Evolutionary conservation across 805 yeast genomes (phyloP).

Genomic region (Isabelozyma gotoi): DNA sequence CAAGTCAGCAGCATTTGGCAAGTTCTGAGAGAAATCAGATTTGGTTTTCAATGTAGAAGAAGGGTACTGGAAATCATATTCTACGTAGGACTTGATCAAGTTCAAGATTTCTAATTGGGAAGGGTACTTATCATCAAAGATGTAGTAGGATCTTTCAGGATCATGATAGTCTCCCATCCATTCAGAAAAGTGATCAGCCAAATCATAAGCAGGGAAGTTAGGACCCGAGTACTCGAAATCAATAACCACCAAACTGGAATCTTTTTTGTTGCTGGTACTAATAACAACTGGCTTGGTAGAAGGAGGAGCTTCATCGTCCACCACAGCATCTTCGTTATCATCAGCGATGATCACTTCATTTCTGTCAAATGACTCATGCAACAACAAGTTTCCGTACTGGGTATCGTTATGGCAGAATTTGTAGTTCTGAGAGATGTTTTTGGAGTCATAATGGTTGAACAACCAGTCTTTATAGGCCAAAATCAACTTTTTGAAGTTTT

Average conservation of each 20-base stretch:
- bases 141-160: conserved; percentile 48
- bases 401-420: conserved; percentile 96
- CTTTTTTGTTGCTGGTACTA: conserved; percentile 31
- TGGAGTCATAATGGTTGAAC: conserved; percentile 45
- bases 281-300: conserved; percentile 7
- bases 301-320: conserved; percentile 1
- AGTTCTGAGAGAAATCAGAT: conserved; percentile 8
- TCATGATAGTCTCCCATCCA: conserved; percentile 96
- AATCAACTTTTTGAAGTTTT: conserved; percentile 48
- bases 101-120: conserved; percentile 63
- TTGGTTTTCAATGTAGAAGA: conserved; percentile 27
- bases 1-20: conserved; percentile 20
- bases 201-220: conserved; percentile 83
- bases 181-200: conserved; percentile 91
- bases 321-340: background rate
- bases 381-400: conserved; percentile 89
- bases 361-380: conserved; percentile 56
- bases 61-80: conserved; percentile 48
- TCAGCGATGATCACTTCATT: conserved; percentile 31
- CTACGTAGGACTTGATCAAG: conserved; percentile 75
- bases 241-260: conserved; percentile 75
- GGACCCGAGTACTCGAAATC: conserved; percentile 96
- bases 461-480: conserved; percentile 64
- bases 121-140: conserved; percentile 65
- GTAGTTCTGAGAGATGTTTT: conserved; percentile 45